Conservation (phyloP, 2,329 filamentous ascomycete genomes). For the Ophiostoma ips region DNA sequence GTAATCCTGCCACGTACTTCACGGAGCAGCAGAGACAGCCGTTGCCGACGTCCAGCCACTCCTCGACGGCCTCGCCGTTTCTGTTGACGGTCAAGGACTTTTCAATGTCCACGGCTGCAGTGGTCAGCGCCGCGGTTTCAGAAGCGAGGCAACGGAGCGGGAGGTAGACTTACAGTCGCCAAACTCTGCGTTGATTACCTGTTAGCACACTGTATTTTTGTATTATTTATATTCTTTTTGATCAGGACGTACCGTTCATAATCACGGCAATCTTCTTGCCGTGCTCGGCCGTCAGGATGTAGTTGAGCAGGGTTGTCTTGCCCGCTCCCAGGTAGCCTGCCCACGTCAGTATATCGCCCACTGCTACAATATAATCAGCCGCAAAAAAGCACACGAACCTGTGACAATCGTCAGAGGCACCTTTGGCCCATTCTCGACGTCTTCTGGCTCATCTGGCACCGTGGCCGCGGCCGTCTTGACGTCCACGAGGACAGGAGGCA, state of each 20-base stretch:
- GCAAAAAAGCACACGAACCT: slow-evolving; percentile 27
- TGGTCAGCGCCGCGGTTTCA: background rate
- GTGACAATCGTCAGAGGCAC: slow-evolving; percentile 80
- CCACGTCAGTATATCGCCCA: no score
- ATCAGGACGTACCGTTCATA: slow-evolving; percentile 53
- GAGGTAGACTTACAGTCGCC: slow-evolving; percentile 29
- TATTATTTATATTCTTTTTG: no score
- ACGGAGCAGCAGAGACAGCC: slow-evolving; percentile 97
- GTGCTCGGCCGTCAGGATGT: slow-evolving; percentile 87
- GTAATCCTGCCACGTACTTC: slow-evolving; percentile 58
- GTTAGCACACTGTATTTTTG: background rate
- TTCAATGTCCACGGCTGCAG: slow-evolving; percentile 78
- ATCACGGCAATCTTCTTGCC: slow-evolving; percentile 98
- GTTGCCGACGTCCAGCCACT: slow-evolving; percentile 93
- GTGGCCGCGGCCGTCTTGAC: slow-evolving; percentile 22
- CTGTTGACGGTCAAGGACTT: slow-evolving; percentile 87
- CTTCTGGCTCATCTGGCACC: slow-evolving; percentile 12
- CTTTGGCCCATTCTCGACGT: slow-evolving; percentile 43
- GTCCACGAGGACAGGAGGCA: slow-evolving; percentile 50
- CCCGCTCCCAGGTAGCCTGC: slow-evolving; percentile 78
- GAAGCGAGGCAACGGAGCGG: no score
- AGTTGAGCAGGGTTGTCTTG: slow-evolving; percentile 90
- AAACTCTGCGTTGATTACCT: slow-evolving; percentile 51
- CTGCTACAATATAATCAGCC: no score
- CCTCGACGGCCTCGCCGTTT: slow-evolving; percentile 67